Base-by-base conservation (phyloP, 2,329 filamentous ascomycete genomes). In the Aspergillus brunneoviolaceus region DNA sequence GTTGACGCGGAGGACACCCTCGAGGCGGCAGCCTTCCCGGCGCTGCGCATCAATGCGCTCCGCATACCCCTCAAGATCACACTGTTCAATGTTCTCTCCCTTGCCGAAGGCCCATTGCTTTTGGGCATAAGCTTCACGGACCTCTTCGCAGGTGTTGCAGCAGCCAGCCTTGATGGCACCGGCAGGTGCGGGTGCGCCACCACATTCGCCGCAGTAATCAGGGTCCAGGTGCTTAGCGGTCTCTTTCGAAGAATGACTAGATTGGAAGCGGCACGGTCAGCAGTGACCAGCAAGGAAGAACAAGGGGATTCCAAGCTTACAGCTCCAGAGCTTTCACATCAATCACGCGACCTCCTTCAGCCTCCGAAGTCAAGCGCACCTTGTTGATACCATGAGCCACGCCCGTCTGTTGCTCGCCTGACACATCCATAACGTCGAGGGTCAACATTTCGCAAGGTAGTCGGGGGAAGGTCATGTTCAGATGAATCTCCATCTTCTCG, bases 391-490 rank as follows among this genome's bases (percentile, higher is more conserved):
- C 95, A 73, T 97, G 92, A 76, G 92, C 88, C 60, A 99, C 90
- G 55, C 94, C 95, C 69, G 93, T 91, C 77, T 99, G 95, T 73
- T 97, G 90, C 78, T 99, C 95, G 64, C 95, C 95, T 23, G 92
- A 96, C 27, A 98, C 94, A 79, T 99, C 95, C 95, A 99, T 99
- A 59, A 99, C 94, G 76, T 99, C 95, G 69, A 99, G 88, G 12
- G 95, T 97, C 66, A 98, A 83, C 55, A 99, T 87, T 77, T 98
- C 94, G 80, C 95, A 99, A 10, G 95, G 95, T 67, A 99, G 85
- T 64, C 88, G 88, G 10, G 95, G 95, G 75, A 99, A 99, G 51
- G 92, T 95, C 61, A 99, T 88, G 81, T 99, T 99, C 78, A 99
- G 85, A 76, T 96, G 92, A 66, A 99, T 99, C 76, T 98, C 95